phyloP scores from a whole-genome alignment of 2,329 filamentous ascomycete genomes.

The Aaosphaeria arxii region DNA sequence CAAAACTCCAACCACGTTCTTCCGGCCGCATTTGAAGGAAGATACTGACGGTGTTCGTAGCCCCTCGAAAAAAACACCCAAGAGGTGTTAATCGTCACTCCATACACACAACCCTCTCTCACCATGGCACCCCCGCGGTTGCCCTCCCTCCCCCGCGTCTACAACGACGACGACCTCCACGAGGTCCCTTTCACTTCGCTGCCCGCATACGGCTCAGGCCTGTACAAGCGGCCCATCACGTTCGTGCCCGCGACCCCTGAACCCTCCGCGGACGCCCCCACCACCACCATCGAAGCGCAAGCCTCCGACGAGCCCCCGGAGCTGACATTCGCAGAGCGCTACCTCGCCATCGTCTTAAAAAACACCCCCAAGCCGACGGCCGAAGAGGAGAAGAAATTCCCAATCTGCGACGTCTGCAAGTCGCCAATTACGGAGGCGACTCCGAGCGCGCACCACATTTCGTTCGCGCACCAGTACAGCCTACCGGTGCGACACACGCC shows the following conservation, averaged over 20 bases:
- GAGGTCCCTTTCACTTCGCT: conserved; percentile 58
- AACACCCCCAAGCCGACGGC: conserved; percentile 11
- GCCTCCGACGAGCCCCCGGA: conserved; percentile 38
- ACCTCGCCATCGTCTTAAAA: conserved; percentile 60
- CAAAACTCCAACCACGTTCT: too few species aligned
- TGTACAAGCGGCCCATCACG: conserved; percentile 56
- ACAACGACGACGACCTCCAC: conserved; percentile 53
- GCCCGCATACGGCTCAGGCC: conserved; percentile 60
- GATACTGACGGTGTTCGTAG: too few species aligned
- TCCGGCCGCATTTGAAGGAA: too few species aligned
- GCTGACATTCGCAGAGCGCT: conserved; percentile 55
- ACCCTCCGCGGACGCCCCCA: conserved; percentile 23
- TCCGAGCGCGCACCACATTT: conserved; percentile 52
- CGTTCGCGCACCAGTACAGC: conserved; percentile 67
- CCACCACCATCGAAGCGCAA: conserved; percentile 21
- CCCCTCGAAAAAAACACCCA: too few species aligned
- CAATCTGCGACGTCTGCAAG: conserved; percentile 35
- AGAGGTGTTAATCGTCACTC: too few species aligned
- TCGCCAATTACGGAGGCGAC: conserved; percentile 26
- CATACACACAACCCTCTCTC: too few species aligned
- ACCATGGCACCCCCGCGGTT: background rate
- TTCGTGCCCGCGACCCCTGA: conserved; percentile 54
- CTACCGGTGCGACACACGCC: conserved; percentile 69
- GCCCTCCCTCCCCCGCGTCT: background rate
- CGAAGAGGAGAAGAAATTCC: conserved; percentile 3